Evolutionary conservation across 2,329 filamentous ascomycete species (phyloP).

Genomic region (Xylaria polymorpha): DNA sequence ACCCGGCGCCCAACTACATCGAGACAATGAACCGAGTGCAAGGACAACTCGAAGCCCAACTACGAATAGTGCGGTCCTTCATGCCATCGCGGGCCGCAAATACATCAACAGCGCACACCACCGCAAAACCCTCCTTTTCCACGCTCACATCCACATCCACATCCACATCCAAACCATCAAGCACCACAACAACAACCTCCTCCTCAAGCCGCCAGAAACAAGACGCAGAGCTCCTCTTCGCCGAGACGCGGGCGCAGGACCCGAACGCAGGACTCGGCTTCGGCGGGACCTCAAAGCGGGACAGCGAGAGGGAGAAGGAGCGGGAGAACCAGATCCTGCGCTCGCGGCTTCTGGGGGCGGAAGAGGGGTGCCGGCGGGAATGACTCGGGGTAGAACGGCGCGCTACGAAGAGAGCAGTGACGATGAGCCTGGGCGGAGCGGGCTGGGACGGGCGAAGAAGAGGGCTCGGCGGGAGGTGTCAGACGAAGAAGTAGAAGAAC

Average conservation of each 20-base stretch:
- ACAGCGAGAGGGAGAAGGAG: constrained; percentile 21
- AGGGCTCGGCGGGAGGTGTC: constrained; percentile 30
- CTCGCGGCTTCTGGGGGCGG: constrained; percentile 42
- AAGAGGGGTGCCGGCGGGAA: constrained; percentile 36
- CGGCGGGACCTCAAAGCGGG: constrained; percentile 19
- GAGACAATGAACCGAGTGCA: constrained; percentile 49
- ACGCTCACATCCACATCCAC: constrained; percentile 34
- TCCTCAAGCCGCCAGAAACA: neutral
- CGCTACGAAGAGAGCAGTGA: constrained; percentile 44
- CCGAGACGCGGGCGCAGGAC: constrained; percentile 42
- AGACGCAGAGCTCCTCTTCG: constrained; percentile 38
- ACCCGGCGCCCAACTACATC: constrained; percentile 50
- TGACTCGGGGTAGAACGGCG: constrained; percentile 29
- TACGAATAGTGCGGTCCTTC: constrained; percentile 38
- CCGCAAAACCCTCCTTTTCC: constrained; percentile 34
- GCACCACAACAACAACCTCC: constrained; percentile 10
- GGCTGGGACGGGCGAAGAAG: constrained; percentile 49
- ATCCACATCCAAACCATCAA: constrained; percentile 8
- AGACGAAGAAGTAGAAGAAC: constrained; percentile 20
- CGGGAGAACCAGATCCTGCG: constrained; percentile 40
- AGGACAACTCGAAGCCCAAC: constrained; percentile 42
- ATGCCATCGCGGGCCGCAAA: constrained; percentile 30
- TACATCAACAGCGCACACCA: neutral
- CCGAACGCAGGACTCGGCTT: constrained; percentile 46
- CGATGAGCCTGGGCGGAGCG: constrained; percentile 49